Evolutionary conservation across 2,329 filamentous ascomycete genomes (phyloP).

Genomic region (Beauveria sp.): DNA sequence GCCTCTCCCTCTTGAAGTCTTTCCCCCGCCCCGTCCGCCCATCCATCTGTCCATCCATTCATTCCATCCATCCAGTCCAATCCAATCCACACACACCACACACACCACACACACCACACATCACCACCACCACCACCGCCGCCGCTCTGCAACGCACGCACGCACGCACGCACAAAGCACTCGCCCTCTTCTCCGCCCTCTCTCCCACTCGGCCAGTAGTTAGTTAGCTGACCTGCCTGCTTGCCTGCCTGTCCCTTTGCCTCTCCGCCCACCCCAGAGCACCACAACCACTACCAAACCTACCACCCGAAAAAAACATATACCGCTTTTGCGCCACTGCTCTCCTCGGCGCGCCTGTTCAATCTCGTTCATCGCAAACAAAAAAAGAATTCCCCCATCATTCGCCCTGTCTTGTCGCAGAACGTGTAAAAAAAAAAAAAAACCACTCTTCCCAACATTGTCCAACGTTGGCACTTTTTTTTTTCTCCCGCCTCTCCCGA

Average conservation of each 20-base stretch:
- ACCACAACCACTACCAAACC: background rate
- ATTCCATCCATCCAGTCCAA: background rate
- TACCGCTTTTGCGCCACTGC: constrained; percentile 8
- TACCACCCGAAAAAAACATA: background rate
- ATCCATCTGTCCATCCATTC: background rate
- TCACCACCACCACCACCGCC: background rate
- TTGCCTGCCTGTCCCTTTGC: too few relatives aligned
- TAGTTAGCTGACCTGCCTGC: too few relatives aligned
- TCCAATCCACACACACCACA: background rate
- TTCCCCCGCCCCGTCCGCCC: background rate
- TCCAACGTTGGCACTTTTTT: background rate
- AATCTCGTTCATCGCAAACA: background rate
- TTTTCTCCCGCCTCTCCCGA: background rate
- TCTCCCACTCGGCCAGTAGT: too few relatives aligned
- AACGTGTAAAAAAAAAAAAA: background rate
- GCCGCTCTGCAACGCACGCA: background rate
- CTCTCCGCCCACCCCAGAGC: background rate
- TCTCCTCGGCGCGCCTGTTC: constrained; percentile 1
- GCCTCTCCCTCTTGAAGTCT: background rate
- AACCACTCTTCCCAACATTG: too few relatives aligned
- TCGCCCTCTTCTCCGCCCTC: too few relatives aligned
- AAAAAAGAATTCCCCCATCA: background rate
- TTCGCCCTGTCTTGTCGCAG: background rate
- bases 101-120: background rate
- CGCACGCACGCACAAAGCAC: background rate